Base-by-base conservation (phyloP, 768 basidiomycete genomes). In the Phanerochaete sordida region DNA sequence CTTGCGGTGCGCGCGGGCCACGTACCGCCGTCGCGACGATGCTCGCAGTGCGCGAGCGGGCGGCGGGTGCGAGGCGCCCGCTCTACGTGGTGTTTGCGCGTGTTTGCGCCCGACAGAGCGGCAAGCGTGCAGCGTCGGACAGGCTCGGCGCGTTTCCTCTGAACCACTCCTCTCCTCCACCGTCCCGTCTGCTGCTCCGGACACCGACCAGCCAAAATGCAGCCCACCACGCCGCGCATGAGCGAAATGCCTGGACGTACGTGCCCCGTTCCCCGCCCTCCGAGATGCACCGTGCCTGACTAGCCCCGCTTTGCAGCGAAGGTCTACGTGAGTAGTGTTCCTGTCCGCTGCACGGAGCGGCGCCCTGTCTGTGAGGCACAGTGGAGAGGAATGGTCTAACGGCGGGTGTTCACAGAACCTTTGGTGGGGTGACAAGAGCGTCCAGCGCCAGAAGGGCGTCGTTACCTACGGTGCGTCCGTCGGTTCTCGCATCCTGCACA, bases 401-500 rank as follows among this genome's bases (percentile, higher is more conserved):
- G 50, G 19, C 16, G 19, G 35, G n/a, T 16, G 35, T 48, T 30
- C 39, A 3, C 70, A 95, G 92, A 89, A 81, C 74, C 78, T 87
- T 54, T 97, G 94, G 94, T 97, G 94, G 93, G 94, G 93, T 76
- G 86, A 90, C 75, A 76, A 75, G 62, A 82, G 83, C 61, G 77
- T 81, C 46, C 79, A 79, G 66, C 86, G 84, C 71, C 86, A 88
- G 69, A 92, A 82, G 75, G 93, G 94, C 55, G 80, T 95, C 60
- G 77, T 83, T 53, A 76, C 80, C 68, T 97, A 96, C 81, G 81
- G 95, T 96, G 69, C 77, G 92, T 84, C 19, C 9, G 43, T 46
- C 51, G 37, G 43, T 15, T 51, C 46, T 33, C 27, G 16, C 8
- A 30, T 35, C 28, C 28, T 54, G n/a, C n/a, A 8, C 7, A n/a